A percentile compares a stretch with the other conserved stretches of the same genome.
Conservation (phyloP, 148 eudicot species). For the Dianthus caryophyllus region DNA sequence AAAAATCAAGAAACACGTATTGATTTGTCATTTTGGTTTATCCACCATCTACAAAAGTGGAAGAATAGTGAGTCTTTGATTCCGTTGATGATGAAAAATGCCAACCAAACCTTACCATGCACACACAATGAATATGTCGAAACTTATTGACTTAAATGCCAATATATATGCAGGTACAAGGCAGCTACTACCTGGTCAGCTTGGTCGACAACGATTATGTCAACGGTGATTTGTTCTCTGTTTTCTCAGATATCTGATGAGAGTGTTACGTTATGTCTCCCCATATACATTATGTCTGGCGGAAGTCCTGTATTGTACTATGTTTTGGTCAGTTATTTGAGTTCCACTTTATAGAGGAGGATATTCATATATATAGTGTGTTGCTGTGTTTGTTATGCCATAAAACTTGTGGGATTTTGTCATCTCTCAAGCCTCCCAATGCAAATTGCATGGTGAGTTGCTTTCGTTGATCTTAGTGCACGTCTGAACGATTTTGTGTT, state of each 20-base stretch:
- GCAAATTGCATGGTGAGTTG: constrained; percentile 32
- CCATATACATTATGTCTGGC: background rate
- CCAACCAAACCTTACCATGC: too few relatives aligned
- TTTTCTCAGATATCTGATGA: constrained; percentile 28
- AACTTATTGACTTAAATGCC: background rate
- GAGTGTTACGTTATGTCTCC: background rate
- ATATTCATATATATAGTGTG: background rate
- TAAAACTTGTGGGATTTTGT: constrained; percentile 28
- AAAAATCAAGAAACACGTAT: too few relatives aligned
- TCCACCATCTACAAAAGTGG: too few relatives aligned
- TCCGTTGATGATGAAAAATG: too few relatives aligned
- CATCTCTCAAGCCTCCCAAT: constrained; percentile 22
- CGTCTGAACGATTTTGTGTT: too few relatives aligned
- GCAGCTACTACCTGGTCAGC: constrained; percentile 44
- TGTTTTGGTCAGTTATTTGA: constrained; percentile 4
- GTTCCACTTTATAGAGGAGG: constrained; percentile 6
- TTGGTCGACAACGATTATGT: constrained; percentile 41
- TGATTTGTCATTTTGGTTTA: too few relatives aligned
- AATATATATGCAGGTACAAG: constrained; percentile 36
- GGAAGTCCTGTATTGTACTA: too few relatives aligned
- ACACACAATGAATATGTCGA: background rate
- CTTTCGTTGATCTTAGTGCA: too few relatives aligned
- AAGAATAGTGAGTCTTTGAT: too few relatives aligned
- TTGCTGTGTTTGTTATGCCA: constrained; percentile 15
- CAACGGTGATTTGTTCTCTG: constrained; percentile 33